A percentile compares a stretch with the other conserved stretches of the same genome.
Conservation (phyloP, 140 eudicot genomes). For the Flaveria floridana region DNA sequence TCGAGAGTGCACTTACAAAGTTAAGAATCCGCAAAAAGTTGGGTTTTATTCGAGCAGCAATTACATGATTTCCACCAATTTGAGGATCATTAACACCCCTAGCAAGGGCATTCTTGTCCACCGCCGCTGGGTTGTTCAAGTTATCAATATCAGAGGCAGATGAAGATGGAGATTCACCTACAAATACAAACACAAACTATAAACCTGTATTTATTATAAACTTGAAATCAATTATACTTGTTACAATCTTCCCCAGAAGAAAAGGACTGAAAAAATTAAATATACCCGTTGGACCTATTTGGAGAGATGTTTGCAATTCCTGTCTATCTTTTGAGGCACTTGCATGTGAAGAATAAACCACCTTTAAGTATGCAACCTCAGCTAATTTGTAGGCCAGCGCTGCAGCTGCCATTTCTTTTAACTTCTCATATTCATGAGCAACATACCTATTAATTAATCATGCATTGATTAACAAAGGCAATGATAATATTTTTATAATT, state of each 20-base stretch:
- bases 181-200: slow-evolving; percentile 1
- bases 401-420: slow-evolving; percentile 93
- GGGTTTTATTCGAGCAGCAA: slow-evolving; percentile 70
- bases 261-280: background rate
- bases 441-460: slow-evolving; percentile 56
- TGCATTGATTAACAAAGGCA: slow-evolving; percentile 1
- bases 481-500: background rate
- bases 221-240: background rate
- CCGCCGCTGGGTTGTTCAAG: slow-evolving; percentile 61
- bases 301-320: slow-evolving; percentile 81
- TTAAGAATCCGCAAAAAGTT: slow-evolving; percentile 60
- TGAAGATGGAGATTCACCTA: slow-evolving; percentile 97
- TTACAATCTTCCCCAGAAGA: background rate
- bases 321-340: slow-evolving; percentile 67
- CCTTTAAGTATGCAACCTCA: slow-evolving; percentile 89
- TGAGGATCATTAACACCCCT: slow-evolving; percentile 75
- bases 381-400: slow-evolving; percentile 90
- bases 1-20: slow-evolving; percentile 57
- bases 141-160: slow-evolving; percentile 98
- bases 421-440: slow-evolving; percentile 90
- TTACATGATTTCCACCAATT: slow-evolving; percentile 69
- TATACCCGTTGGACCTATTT: slow-evolving; percentile 80
- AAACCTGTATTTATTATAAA: background rate
- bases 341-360: slow-evolving; percentile 67
- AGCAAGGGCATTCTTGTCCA: slow-evolving; percentile 60